phyloP scores from a whole-genome alignment of 1,284 basidiomycete genomes.

The Rhodotorula sp. region DNA sequence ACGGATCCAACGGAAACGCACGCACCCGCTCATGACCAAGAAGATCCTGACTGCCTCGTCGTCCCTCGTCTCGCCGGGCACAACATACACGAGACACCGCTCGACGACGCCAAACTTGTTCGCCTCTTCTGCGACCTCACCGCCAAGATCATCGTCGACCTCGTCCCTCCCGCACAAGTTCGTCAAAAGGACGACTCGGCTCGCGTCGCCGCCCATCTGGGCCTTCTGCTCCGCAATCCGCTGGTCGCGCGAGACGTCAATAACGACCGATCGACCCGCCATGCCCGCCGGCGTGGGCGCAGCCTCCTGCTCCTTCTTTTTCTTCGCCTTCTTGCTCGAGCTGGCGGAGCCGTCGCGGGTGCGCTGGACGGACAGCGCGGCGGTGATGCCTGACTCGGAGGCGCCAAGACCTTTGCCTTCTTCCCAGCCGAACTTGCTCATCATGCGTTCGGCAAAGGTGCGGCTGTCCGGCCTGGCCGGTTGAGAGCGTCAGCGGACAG shows the following conservation, averaged over 20 bases:
- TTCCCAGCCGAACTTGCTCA: slow-evolving; percentile 93
- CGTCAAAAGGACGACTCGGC: slow-evolving; percentile 77
- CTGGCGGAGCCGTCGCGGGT: not conserved
- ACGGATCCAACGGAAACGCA: slow-evolving; percentile 62
- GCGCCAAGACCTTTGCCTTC: slow-evolving; percentile 85
- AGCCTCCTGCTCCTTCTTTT: slow-evolving; percentile 35
- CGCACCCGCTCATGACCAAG: slow-evolving; percentile 60
- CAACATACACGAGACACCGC: slow-evolving; percentile 40
- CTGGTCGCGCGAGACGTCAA: slow-evolving; percentile 26
- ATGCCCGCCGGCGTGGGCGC: slow-evolving; percentile 15
- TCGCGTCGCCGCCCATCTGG: slow-evolving; percentile 70
- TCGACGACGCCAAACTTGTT: slow-evolving; percentile 58
- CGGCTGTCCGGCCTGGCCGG: slow-evolving; percentile 20
- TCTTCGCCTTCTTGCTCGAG: slow-evolving; percentile 4
- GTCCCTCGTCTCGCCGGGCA: slow-evolving; percentile 46
- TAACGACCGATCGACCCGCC: slow-evolving; percentile 11
- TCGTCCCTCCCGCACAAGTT: slow-evolving; percentile 81
- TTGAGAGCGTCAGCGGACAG: not conserved
- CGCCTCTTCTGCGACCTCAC: slow-evolving; percentile 87
- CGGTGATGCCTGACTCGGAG: slow-evolving; percentile 77
- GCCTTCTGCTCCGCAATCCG: slow-evolving; percentile 25
- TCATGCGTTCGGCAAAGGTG: slow-evolving; percentile 73
- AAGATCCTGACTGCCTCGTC: slow-evolving; percentile 78
- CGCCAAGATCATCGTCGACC: slow-evolving; percentile 77
- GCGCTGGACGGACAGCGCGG: slow-evolving; percentile 59